A percentile compares a stretch with the other conserved stretches of the same genome.
Conservation (phyloP, 495 filamentous ascomycete species). For the Penicillium lagena region DNA sequence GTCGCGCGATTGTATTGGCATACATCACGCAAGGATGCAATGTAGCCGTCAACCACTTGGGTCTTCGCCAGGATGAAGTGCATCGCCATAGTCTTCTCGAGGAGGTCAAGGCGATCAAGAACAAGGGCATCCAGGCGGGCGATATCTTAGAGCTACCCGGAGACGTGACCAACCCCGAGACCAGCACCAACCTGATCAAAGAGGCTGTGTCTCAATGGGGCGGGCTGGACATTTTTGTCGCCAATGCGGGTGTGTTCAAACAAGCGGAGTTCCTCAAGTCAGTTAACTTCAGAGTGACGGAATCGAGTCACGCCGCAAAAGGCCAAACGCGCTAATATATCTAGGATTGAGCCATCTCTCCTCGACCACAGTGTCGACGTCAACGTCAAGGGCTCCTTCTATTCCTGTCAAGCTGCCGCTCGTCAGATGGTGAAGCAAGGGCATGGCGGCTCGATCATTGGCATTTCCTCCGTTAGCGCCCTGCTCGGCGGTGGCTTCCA, state of each 20-base stretch:
- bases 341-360: conserved; percentile 28
- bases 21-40: conserved; percentile 54
- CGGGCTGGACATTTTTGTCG: conserved; percentile 67
- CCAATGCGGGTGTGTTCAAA: conserved; percentile 78
- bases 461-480: conserved; percentile 38
- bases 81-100: conserved; percentile 44
- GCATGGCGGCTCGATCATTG: conserved; percentile 41
- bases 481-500: conserved; percentile 23
- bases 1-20: conserved; percentile 61
- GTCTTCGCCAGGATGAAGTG: conserved; percentile 36
- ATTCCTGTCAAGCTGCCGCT: conserved; percentile 48
- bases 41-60: conserved; percentile 61
- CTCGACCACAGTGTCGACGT: conserved; percentile 36
- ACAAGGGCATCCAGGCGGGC: conserved; percentile 42
- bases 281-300: conserved; percentile 10
- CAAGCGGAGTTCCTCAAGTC: conserved; percentile 68
- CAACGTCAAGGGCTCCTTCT: conserved; percentile 66
- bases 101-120: conserved; percentile 31
- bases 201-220: conserved; percentile 48
- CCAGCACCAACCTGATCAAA: conserved; percentile 44
- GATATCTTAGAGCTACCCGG: conserved; percentile 49
- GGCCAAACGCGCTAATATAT: neutral
- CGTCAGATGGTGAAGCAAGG: conserved; percentile 26
- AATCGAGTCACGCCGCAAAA: neutral
- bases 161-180: conserved; percentile 53